A percentile compares a stretch with the other conserved stretches of the same genome.
phyloP scores from a whole-genome alignment of 2,329 filamentous ascomycete species.

The Gremmenia infestans region DNA sequence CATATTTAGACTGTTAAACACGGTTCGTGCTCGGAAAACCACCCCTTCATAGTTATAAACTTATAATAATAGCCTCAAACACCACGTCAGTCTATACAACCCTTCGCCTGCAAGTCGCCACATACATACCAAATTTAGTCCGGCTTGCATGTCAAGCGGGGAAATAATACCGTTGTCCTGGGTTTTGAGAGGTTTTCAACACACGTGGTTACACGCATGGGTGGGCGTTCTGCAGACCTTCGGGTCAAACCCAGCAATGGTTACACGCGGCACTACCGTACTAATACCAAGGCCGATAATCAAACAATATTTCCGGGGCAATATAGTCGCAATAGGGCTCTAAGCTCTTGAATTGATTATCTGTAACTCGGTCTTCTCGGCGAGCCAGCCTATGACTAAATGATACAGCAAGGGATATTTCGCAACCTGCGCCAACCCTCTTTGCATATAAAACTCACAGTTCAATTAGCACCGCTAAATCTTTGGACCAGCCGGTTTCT shows the following conservation, averaged over 20 bases:
- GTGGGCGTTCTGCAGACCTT: not conserved
- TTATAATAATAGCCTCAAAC: not conserved
- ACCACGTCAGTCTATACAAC: not conserved
- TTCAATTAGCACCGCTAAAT: too few relatives aligned
- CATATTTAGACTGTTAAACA: not conserved
- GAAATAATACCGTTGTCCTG: conserved; percentile 2
- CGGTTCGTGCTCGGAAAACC: not conserved
- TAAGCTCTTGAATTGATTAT: too few relatives aligned
- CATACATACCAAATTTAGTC: not conserved
- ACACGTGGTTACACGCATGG: not conserved
- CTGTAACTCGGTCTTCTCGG: too few relatives aligned
- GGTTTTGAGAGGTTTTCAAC: not conserved
- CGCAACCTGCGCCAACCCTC: too few relatives aligned
- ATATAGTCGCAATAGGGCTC: too few relatives aligned
- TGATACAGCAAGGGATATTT: too few relatives aligned
- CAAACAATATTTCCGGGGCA: too few relatives aligned
- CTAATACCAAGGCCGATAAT: not conserved
- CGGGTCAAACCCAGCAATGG: not conserved
- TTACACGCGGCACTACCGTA: not conserved
- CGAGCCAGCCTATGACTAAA: too few relatives aligned
- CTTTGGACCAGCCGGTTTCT: too few relatives aligned
- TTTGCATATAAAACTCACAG: too few relatives aligned
- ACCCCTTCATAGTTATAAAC: not conserved
- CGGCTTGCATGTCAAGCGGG: not conserved
- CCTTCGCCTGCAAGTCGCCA: not conserved